A percentile compares a stretch with the other conserved stretches of the same genome.
These are phyloP conservation scores for Beauveria sp. DNA, from an alignment of 2,329 filamentous ascomycete genomes.

Conservation along the genomic window DNA sequence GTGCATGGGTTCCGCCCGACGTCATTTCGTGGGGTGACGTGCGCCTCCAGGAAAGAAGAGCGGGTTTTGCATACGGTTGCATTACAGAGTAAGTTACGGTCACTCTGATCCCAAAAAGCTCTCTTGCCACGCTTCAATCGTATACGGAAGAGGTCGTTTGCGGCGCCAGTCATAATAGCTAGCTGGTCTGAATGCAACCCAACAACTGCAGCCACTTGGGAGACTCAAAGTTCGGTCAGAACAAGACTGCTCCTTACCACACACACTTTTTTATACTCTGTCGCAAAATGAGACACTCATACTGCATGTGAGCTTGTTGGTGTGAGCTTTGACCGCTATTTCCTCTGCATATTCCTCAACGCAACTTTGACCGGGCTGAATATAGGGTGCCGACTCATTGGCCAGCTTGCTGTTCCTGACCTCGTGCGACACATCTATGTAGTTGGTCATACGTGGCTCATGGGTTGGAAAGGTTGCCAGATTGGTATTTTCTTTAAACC, in stretches of 20 bases:
- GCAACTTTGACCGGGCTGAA: neutral
- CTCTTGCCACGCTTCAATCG: neutral
- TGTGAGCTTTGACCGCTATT: constrained; percentile 5
- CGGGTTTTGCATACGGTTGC: neutral
- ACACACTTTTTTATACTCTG: neutral
- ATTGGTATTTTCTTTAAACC: neutral
- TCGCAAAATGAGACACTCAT: neutral
- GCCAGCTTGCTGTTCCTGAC: neutral
- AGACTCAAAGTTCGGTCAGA: neutral
- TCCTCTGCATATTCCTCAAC: neutral
- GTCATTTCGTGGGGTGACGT: neutral
- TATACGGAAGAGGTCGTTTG: too few species aligned
- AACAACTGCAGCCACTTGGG: neutral
- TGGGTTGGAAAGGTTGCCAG: neutral
- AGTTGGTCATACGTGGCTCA: constrained; percentile 3
- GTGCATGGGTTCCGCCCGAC: neutral
- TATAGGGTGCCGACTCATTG: neutral
- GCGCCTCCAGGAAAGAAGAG: neutral
- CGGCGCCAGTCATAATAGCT: neutral
- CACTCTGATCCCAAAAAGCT: neutral
- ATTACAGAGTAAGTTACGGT: neutral
- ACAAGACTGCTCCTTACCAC: neutral
- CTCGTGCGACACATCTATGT: constrained; percentile 7
- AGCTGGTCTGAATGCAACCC: neutral
- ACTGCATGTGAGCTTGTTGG: neutral